Evolutionary conservation across 768 basidiomycete genomes (phyloP).

Genomic region (Leccinum fibrillosum): DNA sequence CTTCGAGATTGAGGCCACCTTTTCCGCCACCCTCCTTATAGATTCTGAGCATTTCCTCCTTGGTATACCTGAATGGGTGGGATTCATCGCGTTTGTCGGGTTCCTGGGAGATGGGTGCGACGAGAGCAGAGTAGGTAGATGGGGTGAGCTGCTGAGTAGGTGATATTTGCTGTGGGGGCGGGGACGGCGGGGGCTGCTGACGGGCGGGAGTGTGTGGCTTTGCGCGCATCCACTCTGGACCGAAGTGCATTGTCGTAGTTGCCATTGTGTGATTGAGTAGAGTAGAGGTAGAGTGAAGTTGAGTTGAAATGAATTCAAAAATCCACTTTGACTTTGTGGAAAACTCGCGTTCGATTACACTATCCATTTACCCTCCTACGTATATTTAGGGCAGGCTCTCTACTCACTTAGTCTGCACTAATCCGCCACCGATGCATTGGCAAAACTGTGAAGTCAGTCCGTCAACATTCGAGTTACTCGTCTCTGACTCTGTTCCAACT

Average conservation of each 20-base stretch:
- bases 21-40: slow-evolving; percentile 77
- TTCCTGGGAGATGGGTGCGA: slow-evolving; percentile 40
- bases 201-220: slow-evolving; percentile 60
- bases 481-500: slow-evolving; percentile 24
- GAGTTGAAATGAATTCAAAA: slow-evolving; percentile 15
- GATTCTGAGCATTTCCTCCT: slow-evolving; percentile 79
- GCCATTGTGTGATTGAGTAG: slow-evolving; percentile 33
- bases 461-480: not conserved
- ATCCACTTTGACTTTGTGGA: slow-evolving; percentile 14
- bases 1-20: slow-evolving; percentile 76
- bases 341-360: slow-evolving; percentile 25
- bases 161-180: slow-evolving; percentile 46
- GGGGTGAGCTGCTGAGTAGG: slow-evolving; percentile 50
- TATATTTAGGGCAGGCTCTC: slow-evolving; percentile 32
- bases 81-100: slow-evolving; percentile 59
- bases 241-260: slow-evolving; percentile 80
- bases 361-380: slow-evolving; percentile 2
- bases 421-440: slow-evolving; percentile 73
- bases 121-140: slow-evolving; percentile 70
- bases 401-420: slow-evolving; percentile 30
- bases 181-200: slow-evolving; percentile 55
- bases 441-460: slow-evolving; percentile 44
- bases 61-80: slow-evolving; percentile 84
- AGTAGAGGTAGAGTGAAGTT: not conserved
- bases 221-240: slow-evolving; percentile 90